Evolutionary conservation across 1,284 basidiomycete species (phyloP), one percentile per base, ranked within the genome.

Genomic region (Leccinum holopus): DNA sequence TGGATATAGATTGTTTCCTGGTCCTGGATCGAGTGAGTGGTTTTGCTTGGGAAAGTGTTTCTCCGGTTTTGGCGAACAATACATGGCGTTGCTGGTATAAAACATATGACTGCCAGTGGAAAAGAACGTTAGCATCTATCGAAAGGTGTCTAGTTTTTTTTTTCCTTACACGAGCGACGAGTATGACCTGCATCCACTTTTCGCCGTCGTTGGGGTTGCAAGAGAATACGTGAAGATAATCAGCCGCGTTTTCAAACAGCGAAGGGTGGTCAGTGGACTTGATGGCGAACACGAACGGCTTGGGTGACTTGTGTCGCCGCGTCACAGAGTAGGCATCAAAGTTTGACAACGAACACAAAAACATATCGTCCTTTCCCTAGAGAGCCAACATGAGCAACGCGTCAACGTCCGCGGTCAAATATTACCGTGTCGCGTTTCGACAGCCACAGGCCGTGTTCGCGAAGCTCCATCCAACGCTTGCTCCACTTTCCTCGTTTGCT

Each of bases 401-500:
- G 58, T n/a, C 37, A 10, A 35, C 37, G 30, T 55, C 18, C 47
- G 11, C 11, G 28, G 35, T 33, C 30, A 61, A 56, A 28, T 76
- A 82, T 63, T 69, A 94, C 92, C 73, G 86, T 90, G 62, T 96
- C 92, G 30, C 91, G 88, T 78, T 96, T 97, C 32, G 91, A 88
- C 37, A 95, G 72, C 82, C 88, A 96, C 56, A 97, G 75, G 61
- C 87, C 85, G 65, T 95, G 92, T 70, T 95, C 92, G 51, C 90
- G 84, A 32, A 96, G 83, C 70, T 90, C 87, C 69, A 97, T 80
- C 85, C 88, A 95, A 32, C 93, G 85, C 76, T 95, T 97, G 63
- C 81, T 87, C 95, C 95, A 97, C 76, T 96, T 96, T 47, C 94
- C 94, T 63, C 88, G 86, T 77, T 94, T 95, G 59, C 81, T 82